Evolutionary conservation across 495 filamentous ascomycete genomes (phyloP), one percentile per base, ranked within the genome.

Genomic region (Aspergillus olivimuriae): DNA sequence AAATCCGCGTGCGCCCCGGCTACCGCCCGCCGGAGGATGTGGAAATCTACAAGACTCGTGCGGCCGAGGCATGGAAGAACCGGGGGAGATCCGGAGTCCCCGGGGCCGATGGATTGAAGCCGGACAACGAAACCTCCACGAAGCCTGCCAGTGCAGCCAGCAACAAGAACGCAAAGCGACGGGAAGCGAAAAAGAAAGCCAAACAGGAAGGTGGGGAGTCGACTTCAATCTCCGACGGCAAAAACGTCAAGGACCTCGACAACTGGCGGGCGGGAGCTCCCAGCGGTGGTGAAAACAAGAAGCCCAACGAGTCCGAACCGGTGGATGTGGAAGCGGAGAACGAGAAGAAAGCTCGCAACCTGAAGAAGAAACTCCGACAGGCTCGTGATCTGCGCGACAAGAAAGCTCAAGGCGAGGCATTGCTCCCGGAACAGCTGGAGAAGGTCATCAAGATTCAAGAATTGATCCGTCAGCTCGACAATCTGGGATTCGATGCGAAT

Each of bases 371-470:
- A 60, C 75, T 99, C 28, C 80, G 86, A 45, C 94, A 97, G 60
- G 92, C 92, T 2, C 83, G 83, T 49, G 92, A 97, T 1, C 68
- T 99, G 32, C 83, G 85, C 55, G 83, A 81, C 53, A 95, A 95
- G 73, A 94, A 95, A 65, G 86, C 95, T 17, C 77, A 80, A 28
- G 94, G 92, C 18, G 83, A 84, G 48, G 68, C 73, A 0, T 62
- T 99, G 48, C 69, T 95, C 11, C 94, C 94, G 0, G 94, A 99
- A 65, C 94, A 99, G 68, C 82, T 97, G 41, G 90, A 89, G 46
- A 99, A 99, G 69, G 84, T 99, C 34, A 92, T 94, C 56, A 94
- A 90, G 64, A 94, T 99, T 56, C 86, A 87, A 39, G 92, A 96
- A 65, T 74, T 99, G 15, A 83, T 95, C 40, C 75, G 89, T 23